These are phyloP conservation scores for Endocladia muricata DNA, from an alignment of 31 red algal species.

Conservation along the genomic window DNA sequence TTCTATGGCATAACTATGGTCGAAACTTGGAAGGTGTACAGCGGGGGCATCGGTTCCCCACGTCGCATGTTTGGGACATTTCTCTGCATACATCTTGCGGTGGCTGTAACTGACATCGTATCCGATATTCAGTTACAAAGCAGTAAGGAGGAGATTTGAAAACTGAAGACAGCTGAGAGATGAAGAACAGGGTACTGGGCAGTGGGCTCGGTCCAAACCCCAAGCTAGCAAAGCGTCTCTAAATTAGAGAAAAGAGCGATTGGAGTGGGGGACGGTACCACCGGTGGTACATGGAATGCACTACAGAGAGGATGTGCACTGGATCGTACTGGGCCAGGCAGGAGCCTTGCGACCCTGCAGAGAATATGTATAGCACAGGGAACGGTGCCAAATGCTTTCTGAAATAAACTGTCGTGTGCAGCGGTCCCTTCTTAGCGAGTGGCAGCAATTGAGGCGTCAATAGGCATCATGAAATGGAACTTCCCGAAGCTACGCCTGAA, in stretches of 20 bases:
- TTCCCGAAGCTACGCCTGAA: neutral
- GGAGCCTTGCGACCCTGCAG: neutral
- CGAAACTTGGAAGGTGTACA: conserved; percentile 21
- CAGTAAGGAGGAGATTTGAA: neutral
- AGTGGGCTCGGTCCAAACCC: neutral
- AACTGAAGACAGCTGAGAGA: neutral
- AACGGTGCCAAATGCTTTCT: neutral
- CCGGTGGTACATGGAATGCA: neutral
- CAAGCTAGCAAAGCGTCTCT: neutral
- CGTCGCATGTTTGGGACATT: neutral
- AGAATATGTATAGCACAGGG: neutral
- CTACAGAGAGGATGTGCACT: neutral
- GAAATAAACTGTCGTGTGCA: neutral
- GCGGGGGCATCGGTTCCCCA: neutral
- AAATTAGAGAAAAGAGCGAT: neutral
- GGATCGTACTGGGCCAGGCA: neutral
- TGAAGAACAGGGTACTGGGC: neutral
- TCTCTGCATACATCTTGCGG: neutral
- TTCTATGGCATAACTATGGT: conserved; percentile 16
- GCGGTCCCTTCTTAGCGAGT: neutral
- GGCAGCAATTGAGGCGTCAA: neutral
- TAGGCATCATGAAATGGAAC: neutral
- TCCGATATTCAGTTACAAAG: neutral
- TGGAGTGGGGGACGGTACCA: neutral
- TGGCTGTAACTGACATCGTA: neutral